Conservation (phyloP, 1,284 basidiomycete genomes). For the Papiliotrema terrestris region DNA sequence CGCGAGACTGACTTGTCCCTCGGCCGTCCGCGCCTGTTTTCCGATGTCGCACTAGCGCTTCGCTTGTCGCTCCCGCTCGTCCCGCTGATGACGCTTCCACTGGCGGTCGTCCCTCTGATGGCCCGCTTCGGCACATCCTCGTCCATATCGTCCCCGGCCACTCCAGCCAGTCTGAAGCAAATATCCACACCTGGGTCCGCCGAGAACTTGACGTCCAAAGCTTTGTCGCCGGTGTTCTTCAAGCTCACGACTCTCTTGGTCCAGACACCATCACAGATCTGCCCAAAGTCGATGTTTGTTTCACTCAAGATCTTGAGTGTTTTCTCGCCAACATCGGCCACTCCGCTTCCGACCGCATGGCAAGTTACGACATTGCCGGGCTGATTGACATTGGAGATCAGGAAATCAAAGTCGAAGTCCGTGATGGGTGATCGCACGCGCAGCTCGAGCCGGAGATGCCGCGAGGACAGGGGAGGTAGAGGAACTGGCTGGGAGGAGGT, state of each 20-base stretch:
- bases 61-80: background rate
- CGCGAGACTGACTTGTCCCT: background rate
- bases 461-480: slow-evolving; percentile 39
- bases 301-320: slow-evolving; percentile 50
- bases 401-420: slow-evolving; percentile 44
- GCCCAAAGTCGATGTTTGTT: slow-evolving; percentile 51
- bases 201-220: slow-evolving; percentile 51
- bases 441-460: slow-evolving; percentile 39
- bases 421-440: slow-evolving; percentile 27
- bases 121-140: slow-evolving; percentile 30
- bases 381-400: slow-evolving; percentile 43
- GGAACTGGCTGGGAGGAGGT: slow-evolving; percentile 37
- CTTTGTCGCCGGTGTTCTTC: slow-evolving; percentile 50
- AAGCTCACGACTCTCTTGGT: slow-evolving; percentile 50
- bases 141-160: slow-evolving; percentile 45
- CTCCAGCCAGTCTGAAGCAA: slow-evolving; percentile 51
- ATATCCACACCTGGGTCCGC: slow-evolving; percentile 50
- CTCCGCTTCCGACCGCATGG: slow-evolving; percentile 35
- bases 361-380: slow-evolving; percentile 42
- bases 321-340: slow-evolving; percentile 41
- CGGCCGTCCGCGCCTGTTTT: background rate
- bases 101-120: slow-evolving; percentile 1
- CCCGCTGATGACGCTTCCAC: background rate
- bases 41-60: background rate
- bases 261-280: slow-evolving; percentile 52